Conservation (phyloP, 441 rosid genomes). For the Pelargonium citronellum region DNA sequence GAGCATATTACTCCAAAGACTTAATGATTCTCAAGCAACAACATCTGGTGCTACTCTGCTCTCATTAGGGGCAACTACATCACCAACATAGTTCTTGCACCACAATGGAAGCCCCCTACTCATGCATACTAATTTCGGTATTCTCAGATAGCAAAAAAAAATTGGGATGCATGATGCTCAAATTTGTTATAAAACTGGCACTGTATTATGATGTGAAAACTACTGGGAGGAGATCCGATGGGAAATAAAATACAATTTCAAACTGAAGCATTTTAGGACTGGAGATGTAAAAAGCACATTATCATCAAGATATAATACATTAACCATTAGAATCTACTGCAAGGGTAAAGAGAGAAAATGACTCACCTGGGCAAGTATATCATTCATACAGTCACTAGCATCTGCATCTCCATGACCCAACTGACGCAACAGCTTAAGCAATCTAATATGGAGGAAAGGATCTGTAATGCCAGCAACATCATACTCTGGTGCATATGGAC, state of each 20-base stretch:
- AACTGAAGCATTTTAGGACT: background rate
- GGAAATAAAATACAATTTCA: background rate
- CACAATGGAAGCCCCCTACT: too few relatives aligned
- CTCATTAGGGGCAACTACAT: background rate
- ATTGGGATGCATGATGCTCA: background rate
- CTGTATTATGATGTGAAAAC: background rate
- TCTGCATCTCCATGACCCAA: slow-evolving; percentile 96
- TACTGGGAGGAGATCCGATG: background rate
- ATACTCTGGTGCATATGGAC: slow-evolving; percentile 96
- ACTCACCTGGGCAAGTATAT: slow-evolving; percentile 96
- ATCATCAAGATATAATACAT: background rate
- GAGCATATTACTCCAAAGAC: too few relatives aligned
- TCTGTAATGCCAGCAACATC: slow-evolving; percentile 95
- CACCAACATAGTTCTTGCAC: background rate
- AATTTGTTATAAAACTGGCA: background rate
- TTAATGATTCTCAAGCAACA: too few relatives aligned
- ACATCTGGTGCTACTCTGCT: background rate
- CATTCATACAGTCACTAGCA: slow-evolving; percentile 94
- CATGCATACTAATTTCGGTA: background rate
- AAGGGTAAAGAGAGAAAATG: slow-evolving; percentile 12
- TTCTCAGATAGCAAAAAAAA: background rate
- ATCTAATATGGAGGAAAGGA: slow-evolving; percentile 93
- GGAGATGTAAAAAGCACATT: background rate
- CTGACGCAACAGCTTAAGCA: slow-evolving; percentile 75
- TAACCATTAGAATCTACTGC: background rate